phyloP scores from a whole-genome alignment of 2,329 filamentous ascomycete species.

The Calonectria montana region DNA sequence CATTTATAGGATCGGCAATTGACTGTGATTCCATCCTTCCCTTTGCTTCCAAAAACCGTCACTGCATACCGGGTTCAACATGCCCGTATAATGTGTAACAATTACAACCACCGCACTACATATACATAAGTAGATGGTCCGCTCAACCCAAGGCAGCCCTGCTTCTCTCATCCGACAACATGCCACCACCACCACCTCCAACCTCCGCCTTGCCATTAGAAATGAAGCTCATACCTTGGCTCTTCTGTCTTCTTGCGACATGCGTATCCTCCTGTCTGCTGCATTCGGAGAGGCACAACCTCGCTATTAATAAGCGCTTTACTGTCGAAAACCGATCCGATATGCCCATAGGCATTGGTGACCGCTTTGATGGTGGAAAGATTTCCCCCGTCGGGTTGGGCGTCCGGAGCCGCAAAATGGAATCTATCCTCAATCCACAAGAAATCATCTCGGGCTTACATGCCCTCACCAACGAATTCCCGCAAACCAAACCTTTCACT shows the following conservation, averaged over 20 bases:
- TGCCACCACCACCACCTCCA: not conserved
- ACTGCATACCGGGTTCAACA: not conserved
- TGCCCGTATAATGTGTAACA: not conserved
- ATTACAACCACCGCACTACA: not conserved
- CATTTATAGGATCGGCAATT: not conserved
- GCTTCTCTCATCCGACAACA: not conserved
- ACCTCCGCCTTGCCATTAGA: not conserved
- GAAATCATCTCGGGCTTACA: conserved; percentile 59
- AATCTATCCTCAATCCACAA: conserved; percentile 56
- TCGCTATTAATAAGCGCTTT: conserved; percentile 1
- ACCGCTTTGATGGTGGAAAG: conserved; percentile 54
- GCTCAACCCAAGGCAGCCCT: not conserved
- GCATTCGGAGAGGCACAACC: conserved; percentile 47
- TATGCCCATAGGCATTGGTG: conserved; percentile 55
- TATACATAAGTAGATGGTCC: not conserved
- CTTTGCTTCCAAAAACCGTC: not conserved
- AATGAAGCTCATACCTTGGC: conserved; percentile 43
- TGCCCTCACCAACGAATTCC: conserved; percentile 53
- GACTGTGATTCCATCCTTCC: not conserved
- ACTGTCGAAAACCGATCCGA: conserved; percentile 38
- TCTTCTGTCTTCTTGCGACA: conserved; percentile 33
- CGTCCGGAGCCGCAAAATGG: conserved; percentile 49
- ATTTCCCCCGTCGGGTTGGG: conserved; percentile 48
- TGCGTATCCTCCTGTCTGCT: conserved; percentile 51
- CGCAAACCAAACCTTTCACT: conserved; percentile 52